Percentiles rank a stretch among this genome's conserved stretches.
Evolutionary conservation across 148 eudicot genomes (phyloP).

Genomic region (Fagopyrum tataricum): DNA sequence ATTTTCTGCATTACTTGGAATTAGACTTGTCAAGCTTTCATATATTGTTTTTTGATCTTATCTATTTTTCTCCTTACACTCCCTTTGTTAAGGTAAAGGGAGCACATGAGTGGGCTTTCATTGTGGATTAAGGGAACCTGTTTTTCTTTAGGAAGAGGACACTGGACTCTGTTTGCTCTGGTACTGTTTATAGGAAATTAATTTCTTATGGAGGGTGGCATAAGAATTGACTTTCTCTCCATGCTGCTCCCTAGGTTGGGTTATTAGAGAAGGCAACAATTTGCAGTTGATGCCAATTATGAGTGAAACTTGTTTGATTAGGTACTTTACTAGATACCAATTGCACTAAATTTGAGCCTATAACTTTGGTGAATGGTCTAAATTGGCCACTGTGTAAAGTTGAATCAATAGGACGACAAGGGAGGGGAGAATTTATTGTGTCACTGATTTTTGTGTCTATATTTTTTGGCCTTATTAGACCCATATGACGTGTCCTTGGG

Average conservation of each 20-base stretch:
- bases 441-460: not conserved
- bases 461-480: conserved; percentile 7
- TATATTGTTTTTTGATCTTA: not conserved
- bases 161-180: not conserved
- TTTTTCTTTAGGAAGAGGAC: not conserved
- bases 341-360: not conserved
- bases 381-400: not conserved
- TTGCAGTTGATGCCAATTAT: not conserved
- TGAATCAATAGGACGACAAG: not conserved
- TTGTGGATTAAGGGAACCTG: not conserved
- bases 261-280: not conserved
- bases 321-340: not conserved
- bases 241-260: not conserved
- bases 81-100: not conserved
- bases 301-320: not conserved
- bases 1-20: not conserved
- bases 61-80: not conserved
- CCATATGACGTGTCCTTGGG: not conserved
- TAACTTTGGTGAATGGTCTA: not conserved
- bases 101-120: not conserved
- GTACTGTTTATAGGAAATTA: not conserved
- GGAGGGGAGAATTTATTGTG: not conserved
- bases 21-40: not conserved
- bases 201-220: not conserved
- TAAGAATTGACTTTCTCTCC: not conserved